Base-by-base conservation (phyloP, 768 basidiomycete species). In the Naganishia randhawae region DNA sequence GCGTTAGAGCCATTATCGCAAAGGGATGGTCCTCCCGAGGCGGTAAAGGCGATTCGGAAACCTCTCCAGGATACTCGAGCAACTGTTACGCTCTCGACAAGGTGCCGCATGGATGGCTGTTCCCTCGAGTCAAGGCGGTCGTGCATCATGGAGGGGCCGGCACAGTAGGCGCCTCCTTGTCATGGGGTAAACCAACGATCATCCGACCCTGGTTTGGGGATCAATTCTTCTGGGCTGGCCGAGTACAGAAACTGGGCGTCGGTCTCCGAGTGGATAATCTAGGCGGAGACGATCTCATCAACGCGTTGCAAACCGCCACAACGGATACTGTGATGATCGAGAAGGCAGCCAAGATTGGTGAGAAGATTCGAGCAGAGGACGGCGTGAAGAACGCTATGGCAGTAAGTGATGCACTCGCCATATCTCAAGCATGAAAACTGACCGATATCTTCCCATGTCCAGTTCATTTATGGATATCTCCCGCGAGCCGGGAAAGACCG, bases 81-180 rank as follows among this genome's bases (percentile, higher is more conserved):
- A 76, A 71, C 63, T 75, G 72, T 64, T 75, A 71, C 29, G 70
- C 83, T 71, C 72, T 89, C n/a, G 85, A 88, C 42, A 86, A 85
- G 75, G 82, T 88, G 9, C 88, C 88, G 2, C 88, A 89, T 75
- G 86, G 75, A 35, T 81, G 80, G 80, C 72, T 81, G 22, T 79
- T 81, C 70, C 74, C 75, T 0, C 72, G 72, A 53, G 81, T 89
- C 13, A 85, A 87, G 72, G 88, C 86, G 1, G 86, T 83, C 10
- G 67, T 88, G 50, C 87, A 87, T 77, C 86, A 88, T 69, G 87
- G 87, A 25, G 88, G 88, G 9, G 87, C 87, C 5, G 88, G 87
- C 14, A 89, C 87, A 0, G 88, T 87, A 0, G 87, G 87, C 0
- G 87, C 87, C 1, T 86, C 85, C 74, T 78, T 88, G 29, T 73